Conservation (phyloP, 2,329 filamentous ascomycete species). For the Rhytidhysteron rufulum region DNA sequence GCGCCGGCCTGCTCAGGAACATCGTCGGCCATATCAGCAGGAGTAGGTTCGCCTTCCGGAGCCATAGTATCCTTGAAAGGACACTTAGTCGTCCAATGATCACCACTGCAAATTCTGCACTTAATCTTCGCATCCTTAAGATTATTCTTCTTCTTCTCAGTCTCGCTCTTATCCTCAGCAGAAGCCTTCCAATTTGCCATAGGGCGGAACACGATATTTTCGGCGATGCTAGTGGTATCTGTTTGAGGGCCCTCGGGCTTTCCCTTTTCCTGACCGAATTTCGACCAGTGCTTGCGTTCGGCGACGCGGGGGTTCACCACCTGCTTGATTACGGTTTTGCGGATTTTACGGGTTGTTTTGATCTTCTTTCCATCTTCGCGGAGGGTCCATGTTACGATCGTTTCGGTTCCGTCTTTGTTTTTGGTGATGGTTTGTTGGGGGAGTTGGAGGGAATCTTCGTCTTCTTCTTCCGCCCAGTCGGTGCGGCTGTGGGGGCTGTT, state of each 20-base stretch:
- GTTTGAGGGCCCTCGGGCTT: constrained; percentile 76
- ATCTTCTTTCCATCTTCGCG: constrained; percentile 95
- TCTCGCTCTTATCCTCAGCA: constrained; percentile 71
- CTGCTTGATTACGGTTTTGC: constrained; percentile 85
- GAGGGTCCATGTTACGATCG: constrained; percentile 81
- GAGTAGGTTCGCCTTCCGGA: constrained; percentile 56
- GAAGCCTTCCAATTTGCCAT: constrained; percentile 91
- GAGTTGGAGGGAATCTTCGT: constrained; percentile 80
- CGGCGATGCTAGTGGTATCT: constrained; percentile 89
- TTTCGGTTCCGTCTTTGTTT: constrained; percentile 99
- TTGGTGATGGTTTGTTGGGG: constrained; percentile 83
- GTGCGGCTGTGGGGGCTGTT: constrained; percentile 44
- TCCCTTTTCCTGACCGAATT: constrained; percentile 88
- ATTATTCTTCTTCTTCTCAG: constrained; percentile 64
- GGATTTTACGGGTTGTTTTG: constrained; percentile 94
- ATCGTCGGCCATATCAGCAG: constrained; percentile 47
- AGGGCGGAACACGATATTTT: constrained; percentile 97
- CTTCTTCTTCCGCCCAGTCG: constrained; percentile 96
- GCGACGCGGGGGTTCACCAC: constrained; percentile 95
- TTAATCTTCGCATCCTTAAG: constrained; percentile 99
- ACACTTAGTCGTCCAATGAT: constrained; percentile 99
- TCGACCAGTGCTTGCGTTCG: constrained; percentile 86
- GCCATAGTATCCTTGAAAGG: constrained; percentile 99
- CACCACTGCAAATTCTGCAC: constrained; percentile 96
- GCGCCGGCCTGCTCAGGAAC: constrained; percentile 49